Base-by-base conservation (phyloP, 345 rosid genomes). In the Psidium guajava region DNA sequence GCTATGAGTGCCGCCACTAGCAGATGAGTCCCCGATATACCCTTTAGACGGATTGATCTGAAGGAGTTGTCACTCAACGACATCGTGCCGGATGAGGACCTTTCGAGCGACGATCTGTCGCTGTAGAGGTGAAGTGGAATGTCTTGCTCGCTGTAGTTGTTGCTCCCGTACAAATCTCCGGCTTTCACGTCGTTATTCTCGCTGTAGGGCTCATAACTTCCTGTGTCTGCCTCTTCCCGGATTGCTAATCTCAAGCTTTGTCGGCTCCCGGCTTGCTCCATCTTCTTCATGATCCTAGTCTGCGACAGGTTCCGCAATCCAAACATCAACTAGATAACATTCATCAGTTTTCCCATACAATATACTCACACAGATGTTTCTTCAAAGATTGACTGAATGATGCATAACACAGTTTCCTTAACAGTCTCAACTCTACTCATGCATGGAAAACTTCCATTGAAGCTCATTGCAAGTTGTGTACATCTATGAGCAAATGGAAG, bases 241-340 rank as follows among this genome's bases (percentile, higher is more conserved):
- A 82, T 82, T 51, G 22, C 84, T 54, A 36, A 53, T 54, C 61
- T 32, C 47, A 82, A 47, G 49, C 84, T 82, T 54, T 54, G 64
- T 82, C 84, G 84, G 59, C 84, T 57, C n/a, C 84, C 84, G 11
- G 61, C 84, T 82, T 32, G 64, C 21, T 82, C 84, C 84, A 82
- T 54, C 61, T 82, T 82, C 52, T 82, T 53, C 84, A 82, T 82
- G n/a, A 82, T 82, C 84, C 84, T 82, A 13, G 84, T 82, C 84
- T 82, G 61, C 21, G 27, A 54, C 56, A 54, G 80, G 47, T 69
- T 7, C 80, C 80, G 0, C 80, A 36, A 69, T 36, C 80, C 80
- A 69, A 69, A 69, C 80, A 69, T 69, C 47, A 13, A 40, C 80
- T 69, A 69, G 80, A 36, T 36, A 36, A 69, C 80, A 69, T 69